Evolutionary conservation across 1,139 yeast species (phyloP), one percentile per base, ranked within the genome.

Genomic region (Zygosaccharomyces sapae): DNA sequence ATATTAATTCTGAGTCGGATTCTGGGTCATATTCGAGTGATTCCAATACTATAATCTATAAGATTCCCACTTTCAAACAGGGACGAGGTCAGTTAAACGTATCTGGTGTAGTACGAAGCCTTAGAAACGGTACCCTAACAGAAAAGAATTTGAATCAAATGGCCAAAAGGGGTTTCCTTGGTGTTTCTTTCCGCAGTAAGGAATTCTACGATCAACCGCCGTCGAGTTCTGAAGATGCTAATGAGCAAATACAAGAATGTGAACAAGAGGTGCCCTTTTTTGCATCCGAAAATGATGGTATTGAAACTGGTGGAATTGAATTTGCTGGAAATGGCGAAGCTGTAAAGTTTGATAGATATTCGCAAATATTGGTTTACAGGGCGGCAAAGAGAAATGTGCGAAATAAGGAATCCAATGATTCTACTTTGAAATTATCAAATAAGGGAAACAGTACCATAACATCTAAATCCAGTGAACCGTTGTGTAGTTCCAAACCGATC

Each of bases 11-110:
- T 18, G 38, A 33, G 4, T n/a, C 24, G 4, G 35, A 25, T 25
- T 37, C 39, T 12, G 33, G 25, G 9, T 22, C 25, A 22, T 4
- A 22, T 22, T 22, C 25, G 25, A 22, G 27, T 12, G 31, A 12
- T 25, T 27, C 34, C 31, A 38, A 38, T 24, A 38, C 55, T 36
- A 52, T 53, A 29, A 34, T 49, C 8, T 54, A 53, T 27, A 53
- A 57, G 6, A 52, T 60, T 25, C 66, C 66, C 8, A 61, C 66
- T 6, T 60, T 60, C 42, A 50, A 61, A 37, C 52, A 51, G 25
- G 46, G 50, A 20, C 44, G 46, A 25, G 45, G 44, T 7, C 41
- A 49, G 9, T 34, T 55, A 12, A 57, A 52, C 22, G 52, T 61
- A 13, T 40, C 59, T 9, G 48, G 51, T 24, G 52, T 59, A 27